Conservation (phyloP, 202 grass and related monocot species). For the Cymbopogon flexuosus region DNA sequence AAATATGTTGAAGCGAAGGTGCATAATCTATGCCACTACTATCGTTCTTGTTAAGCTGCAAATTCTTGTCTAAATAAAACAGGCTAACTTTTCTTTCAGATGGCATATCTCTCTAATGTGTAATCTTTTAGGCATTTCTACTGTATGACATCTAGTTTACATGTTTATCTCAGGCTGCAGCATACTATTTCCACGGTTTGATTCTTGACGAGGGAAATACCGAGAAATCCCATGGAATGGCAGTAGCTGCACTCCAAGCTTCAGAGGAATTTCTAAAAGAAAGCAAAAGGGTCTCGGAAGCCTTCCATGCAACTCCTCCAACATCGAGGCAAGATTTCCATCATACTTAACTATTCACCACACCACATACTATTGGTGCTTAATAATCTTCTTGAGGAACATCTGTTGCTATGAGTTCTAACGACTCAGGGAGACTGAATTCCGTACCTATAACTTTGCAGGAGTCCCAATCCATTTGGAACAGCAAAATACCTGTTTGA, state of each 20-base stretch:
- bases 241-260: conserved; percentile 73
- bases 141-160: neutral
- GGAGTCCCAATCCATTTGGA: conserved; percentile 74
- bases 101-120: conserved; percentile 1
- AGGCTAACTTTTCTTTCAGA: neutral
- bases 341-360: neutral
- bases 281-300: conserved; percentile 72
- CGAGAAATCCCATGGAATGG: conserved; percentile 92
- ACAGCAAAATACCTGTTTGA: conserved; percentile 81
- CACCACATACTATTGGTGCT: neutral
- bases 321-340: conserved; percentile 52
- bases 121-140: conserved; percentile 10
- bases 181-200: conserved; percentile 97
- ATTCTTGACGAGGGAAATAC: conserved; percentile 99
- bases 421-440: conserved; percentile 23
- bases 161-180: conserved; percentile 69
- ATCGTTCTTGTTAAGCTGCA: neutral
- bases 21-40: neutral
- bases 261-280: conserved; percentile 92
- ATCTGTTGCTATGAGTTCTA: neutral
- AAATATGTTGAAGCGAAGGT: conserved; percentile 97
- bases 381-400: conserved; percentile 16
- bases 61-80: neutral
- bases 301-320: conserved; percentile 72
- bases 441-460: conserved; percentile 45